Evolutionary conservation across 225 moss, liverwort and hornwort species (phyloP).

Genomic region (Sphagnum contortum): DNA sequence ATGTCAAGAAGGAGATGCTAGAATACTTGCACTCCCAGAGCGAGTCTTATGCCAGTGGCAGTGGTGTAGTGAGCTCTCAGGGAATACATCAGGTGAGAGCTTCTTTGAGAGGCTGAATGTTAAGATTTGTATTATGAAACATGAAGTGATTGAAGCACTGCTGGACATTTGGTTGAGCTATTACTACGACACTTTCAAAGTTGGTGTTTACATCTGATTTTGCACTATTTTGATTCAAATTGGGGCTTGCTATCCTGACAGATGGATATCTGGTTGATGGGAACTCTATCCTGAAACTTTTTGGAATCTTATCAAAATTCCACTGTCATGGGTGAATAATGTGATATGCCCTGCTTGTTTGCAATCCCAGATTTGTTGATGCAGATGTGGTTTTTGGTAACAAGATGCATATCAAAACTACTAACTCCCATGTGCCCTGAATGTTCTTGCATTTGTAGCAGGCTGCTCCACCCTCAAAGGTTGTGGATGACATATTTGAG

Average conservation of each 20-base stretch:
- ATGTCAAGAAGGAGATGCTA: slow-evolving; percentile 29
- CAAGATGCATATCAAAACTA: too few species aligned
- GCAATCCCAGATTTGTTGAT: too few species aligned
- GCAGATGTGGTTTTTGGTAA: too few species aligned
- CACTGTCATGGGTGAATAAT: too few species aligned
- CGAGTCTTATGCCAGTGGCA: slow-evolving; percentile 19
- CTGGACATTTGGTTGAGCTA: neutral
- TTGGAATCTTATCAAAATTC: too few species aligned
- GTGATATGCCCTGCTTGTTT: too few species aligned
- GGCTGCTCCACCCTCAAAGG: slow-evolving; percentile 29
- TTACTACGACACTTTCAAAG: neutral
- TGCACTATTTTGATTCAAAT: neutral
- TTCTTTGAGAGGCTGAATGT: neutral
- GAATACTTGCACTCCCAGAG: slow-evolving; percentile 21
- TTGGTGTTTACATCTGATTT: too few species aligned
- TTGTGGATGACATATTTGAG: slow-evolving; percentile 55
- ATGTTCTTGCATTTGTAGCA: neutral
- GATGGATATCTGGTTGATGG: neutral
- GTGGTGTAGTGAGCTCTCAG: slow-evolving; percentile 7
- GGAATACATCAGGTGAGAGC: slow-evolving; percentile 9
- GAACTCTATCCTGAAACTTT: too few species aligned
- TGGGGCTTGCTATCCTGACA: neutral
- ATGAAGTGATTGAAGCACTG: too few species aligned
- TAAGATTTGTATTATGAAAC: too few species aligned
- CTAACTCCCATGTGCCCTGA: too few species aligned